Conservation (phyloP, 176 grass and related monocot species). For the Raddia distichophylla region DNA sequence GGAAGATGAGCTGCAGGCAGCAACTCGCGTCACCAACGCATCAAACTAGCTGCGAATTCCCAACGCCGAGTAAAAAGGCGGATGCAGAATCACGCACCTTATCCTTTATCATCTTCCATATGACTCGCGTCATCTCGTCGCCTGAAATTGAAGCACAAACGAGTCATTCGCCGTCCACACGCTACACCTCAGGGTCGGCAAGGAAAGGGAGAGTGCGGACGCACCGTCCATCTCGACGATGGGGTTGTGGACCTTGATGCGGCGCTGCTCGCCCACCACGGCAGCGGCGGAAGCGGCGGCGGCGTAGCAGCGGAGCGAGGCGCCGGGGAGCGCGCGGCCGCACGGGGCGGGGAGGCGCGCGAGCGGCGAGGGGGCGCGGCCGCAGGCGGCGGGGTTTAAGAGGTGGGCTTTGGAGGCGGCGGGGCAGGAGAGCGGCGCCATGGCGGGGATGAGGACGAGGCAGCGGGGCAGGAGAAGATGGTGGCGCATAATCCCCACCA, state of each 20-base stretch:
- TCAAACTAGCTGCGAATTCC: neutral
- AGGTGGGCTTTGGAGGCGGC: slow-evolving; percentile 43
- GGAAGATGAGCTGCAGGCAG: slow-evolving; percentile 76
- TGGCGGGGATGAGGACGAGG: slow-evolving; percentile 30
- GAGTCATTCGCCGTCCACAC: neutral
- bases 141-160: slow-evolving; percentile 48
- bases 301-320: slow-evolving; percentile 70
- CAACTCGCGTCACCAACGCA: neutral
- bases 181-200: neutral
- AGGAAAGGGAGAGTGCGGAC: slow-evolving; percentile 4
- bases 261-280: slow-evolving; percentile 44
- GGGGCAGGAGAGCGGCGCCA: slow-evolving; percentile 43
- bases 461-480: slow-evolving; percentile 31
- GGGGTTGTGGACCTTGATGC: slow-evolving; percentile 84
- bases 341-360: slow-evolving; percentile 14
- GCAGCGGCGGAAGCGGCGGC: slow-evolving; percentile 47
- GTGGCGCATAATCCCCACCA: slow-evolving; percentile 49
- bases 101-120: slow-evolving; percentile 96
- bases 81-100: slow-evolving; percentile 52
- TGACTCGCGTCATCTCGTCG: slow-evolving; percentile 97
- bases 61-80: neutral
- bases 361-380: slow-evolving; percentile 26
- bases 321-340: slow-evolving; percentile 17
- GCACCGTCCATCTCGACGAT: slow-evolving; percentile 99
- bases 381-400: slow-evolving; percentile 32